Evolutionary conservation across 1,284 basidiomycete genomes (phyloP), one percentile per base, ranked within the genome.

Genomic region (Malassezia brasiliensis): DNA sequence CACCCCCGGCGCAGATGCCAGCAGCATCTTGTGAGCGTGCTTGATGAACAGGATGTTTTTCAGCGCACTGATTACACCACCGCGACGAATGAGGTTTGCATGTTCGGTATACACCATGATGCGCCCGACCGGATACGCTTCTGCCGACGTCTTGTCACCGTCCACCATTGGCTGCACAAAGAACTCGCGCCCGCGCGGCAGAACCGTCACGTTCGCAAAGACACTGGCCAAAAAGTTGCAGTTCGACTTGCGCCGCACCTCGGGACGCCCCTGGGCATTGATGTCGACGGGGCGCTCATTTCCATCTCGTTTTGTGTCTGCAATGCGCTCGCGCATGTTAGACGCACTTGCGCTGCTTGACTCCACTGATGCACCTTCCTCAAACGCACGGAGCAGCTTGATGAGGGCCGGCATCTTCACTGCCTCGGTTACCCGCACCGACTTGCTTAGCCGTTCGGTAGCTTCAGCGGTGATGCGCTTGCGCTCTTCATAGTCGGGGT

Each of bases 151-250:
- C 0, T 46, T 19, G 4, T 52, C 31, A 17, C 61, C 55, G 9
- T 62, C 59, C 9, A 59, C 48, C 20, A 72, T 56, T 0, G 69
- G 66, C 1, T 51, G 59, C 12, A 71, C 65, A 34, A 74, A 72
- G 59, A 64, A 72, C 34, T 72, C 68, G n/a, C 72, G 59, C 5
- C 72, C 72, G 11, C 56, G 49, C 9, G 72, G 68, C 12, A 71
- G 47, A 5, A 67, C 64, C 0, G 69, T 72, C 15, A 66, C 64
- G 38, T 74, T 74, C 47, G 72, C 72, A 62, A 74, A 74, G 36
- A 74, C 72, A 51, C 69, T 72, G 7, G 72, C 69, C 12, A 74
- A 53, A 41, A 74, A 74, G 59, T 74, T 67, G 64, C 72, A 74
- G 50, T 68, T 70, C 50, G 66, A 65, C 59, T 68, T 69, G 47